Percentiles rank a stretch among this genome's conserved stretches.
phyloP scores from a whole-genome alignment of 2,329 filamentous ascomycete species.

The Nothopassalora personata region DNA sequence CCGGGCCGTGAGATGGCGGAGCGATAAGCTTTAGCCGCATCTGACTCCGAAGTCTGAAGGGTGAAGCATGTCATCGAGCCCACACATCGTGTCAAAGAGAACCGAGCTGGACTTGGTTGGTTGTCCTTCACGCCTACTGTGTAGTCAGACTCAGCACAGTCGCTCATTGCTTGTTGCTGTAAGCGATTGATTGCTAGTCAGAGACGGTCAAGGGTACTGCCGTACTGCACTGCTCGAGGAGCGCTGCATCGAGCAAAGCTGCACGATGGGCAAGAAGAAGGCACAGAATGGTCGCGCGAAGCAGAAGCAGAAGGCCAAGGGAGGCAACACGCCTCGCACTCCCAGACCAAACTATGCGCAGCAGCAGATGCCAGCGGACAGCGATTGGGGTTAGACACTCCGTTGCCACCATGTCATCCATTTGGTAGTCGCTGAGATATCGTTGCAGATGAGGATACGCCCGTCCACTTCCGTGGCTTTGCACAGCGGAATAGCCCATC shows the following conservation, averaged over 20 bases:
- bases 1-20: background rate
- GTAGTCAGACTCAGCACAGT: constrained; percentile 9
- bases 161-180: constrained; percentile 10
- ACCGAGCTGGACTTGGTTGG: constrained; percentile 4
- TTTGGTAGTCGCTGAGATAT: constrained; percentile 8
- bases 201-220: background rate
- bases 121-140: background rate
- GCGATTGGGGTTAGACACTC: constrained; percentile 16
- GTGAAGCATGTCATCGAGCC: constrained; percentile 7
- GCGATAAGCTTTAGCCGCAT: background rate
- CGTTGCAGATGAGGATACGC: constrained; percentile 15
- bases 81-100: background rate
- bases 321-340: constrained; percentile 8
- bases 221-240: background rate
- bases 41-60: background rate
- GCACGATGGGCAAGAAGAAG: constrained; percentile 21
- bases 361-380: constrained; percentile 9
- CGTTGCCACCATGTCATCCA: background rate
- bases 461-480: constrained; percentile 28
- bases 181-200: background rate
- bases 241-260: background rate
- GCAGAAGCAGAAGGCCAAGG: constrained; percentile 24
- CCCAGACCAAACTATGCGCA: background rate
- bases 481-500: constrained; percentile 14
- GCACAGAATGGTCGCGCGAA: constrained; percentile 23